These are phyloP conservation scores for Lipomyces yamanashiensis DNA, from an alignment of 805 yeast species.

Conservation along the genomic window DNA sequence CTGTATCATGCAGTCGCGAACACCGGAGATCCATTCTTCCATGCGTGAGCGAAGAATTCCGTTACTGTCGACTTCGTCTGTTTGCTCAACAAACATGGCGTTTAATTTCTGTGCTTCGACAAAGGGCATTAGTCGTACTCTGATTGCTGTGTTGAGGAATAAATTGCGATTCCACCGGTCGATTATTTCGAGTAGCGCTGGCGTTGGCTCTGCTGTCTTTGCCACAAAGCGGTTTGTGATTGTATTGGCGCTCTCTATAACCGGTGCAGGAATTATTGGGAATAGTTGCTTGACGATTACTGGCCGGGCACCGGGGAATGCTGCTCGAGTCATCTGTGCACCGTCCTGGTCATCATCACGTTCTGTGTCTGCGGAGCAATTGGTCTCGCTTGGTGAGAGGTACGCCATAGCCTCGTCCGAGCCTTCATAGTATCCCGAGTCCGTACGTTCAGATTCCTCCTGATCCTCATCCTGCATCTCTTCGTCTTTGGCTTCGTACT, in stretches of 20 bases:
- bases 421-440: slow-evolving; percentile 1
- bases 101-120: slow-evolving; percentile 1
- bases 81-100: slow-evolving; percentile 1
- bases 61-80: slow-evolving; percentile 11
- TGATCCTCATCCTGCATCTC: neutral
- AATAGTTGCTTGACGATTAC: too few species aligned
- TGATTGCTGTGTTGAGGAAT: slow-evolving; percentile 1
- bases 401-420: too few species aligned
- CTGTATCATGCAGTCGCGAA: neutral
- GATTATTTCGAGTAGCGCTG: neutral
- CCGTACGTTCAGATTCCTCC: slow-evolving; percentile 1
- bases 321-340: neutral
- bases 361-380: neutral
- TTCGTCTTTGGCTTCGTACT: neutral
- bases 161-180: slow-evolving; percentile 9
- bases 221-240: too few species aligned
- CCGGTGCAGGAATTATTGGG: too few species aligned
- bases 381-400: too few species aligned
- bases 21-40: slow-evolving; percentile 11
- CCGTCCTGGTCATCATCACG: neutral
- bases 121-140: slow-evolving; percentile 10
- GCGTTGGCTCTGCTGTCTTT: neutral
- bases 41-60: slow-evolving; percentile 6
- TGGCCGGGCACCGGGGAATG: too few species aligned
- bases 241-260: too few species aligned